Conservation (phyloP, 1,284 basidiomycete genomes). For the Ustilago lituana region DNA sequence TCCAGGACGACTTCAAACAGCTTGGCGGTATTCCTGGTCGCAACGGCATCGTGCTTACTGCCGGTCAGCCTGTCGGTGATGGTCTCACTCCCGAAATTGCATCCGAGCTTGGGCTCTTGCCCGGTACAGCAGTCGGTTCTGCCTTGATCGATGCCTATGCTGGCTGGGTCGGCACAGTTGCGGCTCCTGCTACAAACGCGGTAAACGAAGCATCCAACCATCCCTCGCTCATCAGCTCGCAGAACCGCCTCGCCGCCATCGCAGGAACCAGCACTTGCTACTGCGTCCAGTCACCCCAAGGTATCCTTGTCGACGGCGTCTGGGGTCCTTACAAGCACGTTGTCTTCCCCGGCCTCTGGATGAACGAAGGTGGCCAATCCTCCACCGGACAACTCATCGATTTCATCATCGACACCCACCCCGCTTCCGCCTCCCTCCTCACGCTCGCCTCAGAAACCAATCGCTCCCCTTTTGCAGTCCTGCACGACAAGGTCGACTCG, state of each 20-base stretch:
- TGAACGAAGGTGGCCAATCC: conserved; percentile 99
- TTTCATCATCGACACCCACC: conserved; percentile 91
- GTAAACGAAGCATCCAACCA: conserved; percentile 69
- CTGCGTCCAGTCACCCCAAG: conserved; percentile 75
- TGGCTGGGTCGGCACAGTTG: conserved; percentile 97
- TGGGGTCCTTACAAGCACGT: conserved; percentile 96
- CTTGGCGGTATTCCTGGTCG: conserved; percentile 77
- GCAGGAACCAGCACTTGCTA: conserved; percentile 97
- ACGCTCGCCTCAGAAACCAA: conserved; percentile 70
- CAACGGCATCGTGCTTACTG: conserved; percentile 78
- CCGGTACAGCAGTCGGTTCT: conserved; percentile 93
- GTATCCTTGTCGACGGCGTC: conserved; percentile 87
- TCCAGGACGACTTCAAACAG: conserved; percentile 76
- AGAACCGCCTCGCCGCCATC: conserved; percentile 84
- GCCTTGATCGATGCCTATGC: conserved; percentile 98
- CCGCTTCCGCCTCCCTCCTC: conserved; percentile 79
- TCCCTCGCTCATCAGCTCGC: conserved; percentile 48
- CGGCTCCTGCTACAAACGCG: conserved; percentile 75
- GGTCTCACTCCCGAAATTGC: conserved; percentile 84
- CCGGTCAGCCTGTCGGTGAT: conserved; percentile 86
- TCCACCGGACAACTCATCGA: conserved; percentile 98
- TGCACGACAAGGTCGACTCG: conserved; percentile 79
- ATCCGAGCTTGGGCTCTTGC: conserved; percentile 81
- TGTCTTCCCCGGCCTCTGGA: conserved; percentile 84
- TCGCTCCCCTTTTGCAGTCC: conserved; percentile 71